Percentiles rank a stretch among this genome's conserved stretches.
phyloP scores from a whole-genome alignment of 345 rosid species.

The Lepidium aucheri region DNA sequence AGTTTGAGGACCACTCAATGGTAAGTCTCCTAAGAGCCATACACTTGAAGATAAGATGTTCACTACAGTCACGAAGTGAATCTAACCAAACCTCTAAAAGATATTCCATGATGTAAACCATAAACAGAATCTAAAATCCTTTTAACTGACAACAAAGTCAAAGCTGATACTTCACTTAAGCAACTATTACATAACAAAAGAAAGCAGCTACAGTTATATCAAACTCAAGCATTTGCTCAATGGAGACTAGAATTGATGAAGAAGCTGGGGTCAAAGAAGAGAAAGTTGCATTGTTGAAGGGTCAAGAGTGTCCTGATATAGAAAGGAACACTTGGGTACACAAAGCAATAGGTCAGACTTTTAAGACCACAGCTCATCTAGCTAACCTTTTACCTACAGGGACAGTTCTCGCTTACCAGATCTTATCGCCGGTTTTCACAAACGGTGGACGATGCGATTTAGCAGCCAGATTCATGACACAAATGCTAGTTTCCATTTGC shows the following conservation, averaged over 20 bases:
- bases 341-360: slow-evolving; percentile 67
- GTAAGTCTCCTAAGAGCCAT: no score
- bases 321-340: slow-evolving; percentile 45
- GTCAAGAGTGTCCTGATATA: slow-evolving; percentile 22
- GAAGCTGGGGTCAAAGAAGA: neutral
- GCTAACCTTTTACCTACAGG: slow-evolving; percentile 89
- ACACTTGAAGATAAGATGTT: no score
- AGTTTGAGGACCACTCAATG: no score
- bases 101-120: no score
- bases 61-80: no score
- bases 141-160: no score
- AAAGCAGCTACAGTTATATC: no score
- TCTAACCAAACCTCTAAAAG: no score
- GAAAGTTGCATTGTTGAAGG: slow-evolving; percentile 12
- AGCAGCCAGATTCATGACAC: slow-evolving; percentile 49
- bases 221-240: neutral
- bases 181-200: no score
- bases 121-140: no score
- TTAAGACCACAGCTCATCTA: slow-evolving; percentile 69
- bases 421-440: slow-evolving; percentile 62
- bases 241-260: slow-evolving; percentile 22
- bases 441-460: slow-evolving; percentile 58
- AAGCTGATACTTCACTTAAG: no score
- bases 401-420: slow-evolving; percentile 77
- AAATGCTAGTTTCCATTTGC: slow-evolving; percentile 46